phyloP scores from a whole-genome alignment of 2,329 filamentous ascomycete species.

The Dothistroma septosporum region DNA sequence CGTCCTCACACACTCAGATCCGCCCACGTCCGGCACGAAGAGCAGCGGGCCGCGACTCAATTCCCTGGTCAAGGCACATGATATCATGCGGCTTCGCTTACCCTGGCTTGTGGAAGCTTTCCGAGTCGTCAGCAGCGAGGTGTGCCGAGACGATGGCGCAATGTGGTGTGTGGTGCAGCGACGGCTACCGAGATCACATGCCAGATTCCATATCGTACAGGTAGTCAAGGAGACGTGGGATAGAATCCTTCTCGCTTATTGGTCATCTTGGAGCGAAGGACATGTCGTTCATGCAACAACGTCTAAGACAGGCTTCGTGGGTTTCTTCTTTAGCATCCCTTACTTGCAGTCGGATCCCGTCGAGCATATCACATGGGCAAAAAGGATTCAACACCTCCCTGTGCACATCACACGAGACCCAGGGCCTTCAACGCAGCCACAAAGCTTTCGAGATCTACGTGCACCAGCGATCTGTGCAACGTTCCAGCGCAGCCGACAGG shows the following conservation, averaged over 20 bases:
- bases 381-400: background rate
- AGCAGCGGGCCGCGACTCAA: background rate
- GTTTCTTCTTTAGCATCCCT: background rate
- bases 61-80: background rate
- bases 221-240: background rate
- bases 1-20: no score
- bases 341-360: no score
- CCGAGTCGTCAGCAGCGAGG: background rate
- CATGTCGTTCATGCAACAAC: background rate
- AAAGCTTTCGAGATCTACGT: slow-evolving; percentile 1
- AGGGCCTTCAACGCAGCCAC: background rate
- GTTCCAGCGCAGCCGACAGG: background rate
- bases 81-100: background rate
- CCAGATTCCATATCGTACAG: background rate
- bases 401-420: background rate
- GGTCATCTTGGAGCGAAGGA: background rate
- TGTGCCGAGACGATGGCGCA: slow-evolving; percentile 3
- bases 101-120: background rate
- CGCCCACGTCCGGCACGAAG: background rate
- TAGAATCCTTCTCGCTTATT: background rate
- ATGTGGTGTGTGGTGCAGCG: background rate
- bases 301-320: background rate
- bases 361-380: no score
- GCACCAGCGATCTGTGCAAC: background rate
- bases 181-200: slow-evolving; percentile 2